Conservation (phyloP, 768 basidiomycete genomes). For the Dentipellis fragilis region DNA sequence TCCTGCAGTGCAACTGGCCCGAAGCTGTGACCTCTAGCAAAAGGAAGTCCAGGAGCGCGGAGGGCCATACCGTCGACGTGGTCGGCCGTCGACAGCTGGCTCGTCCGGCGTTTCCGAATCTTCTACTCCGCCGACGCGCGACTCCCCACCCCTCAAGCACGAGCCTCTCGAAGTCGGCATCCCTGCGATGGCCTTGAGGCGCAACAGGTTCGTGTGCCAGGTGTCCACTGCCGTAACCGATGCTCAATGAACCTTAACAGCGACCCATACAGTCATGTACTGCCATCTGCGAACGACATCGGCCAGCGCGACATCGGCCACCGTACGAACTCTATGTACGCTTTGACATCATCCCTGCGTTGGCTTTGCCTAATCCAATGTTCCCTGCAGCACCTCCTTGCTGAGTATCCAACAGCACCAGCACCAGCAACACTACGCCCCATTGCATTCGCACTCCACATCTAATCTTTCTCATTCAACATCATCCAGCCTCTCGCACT, state of each 20-base stretch:
- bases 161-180: constrained; percentile 28
- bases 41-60: constrained; percentile 36
- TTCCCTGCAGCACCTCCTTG: too few relatives aligned
- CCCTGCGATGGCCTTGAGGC: constrained; percentile 28
- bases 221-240: too few relatives aligned
- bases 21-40: constrained; percentile 65
- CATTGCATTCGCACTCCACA: too few relatives aligned
- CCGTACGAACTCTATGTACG: background rate
- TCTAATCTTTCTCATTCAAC: too few relatives aligned
- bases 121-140: constrained; percentile 63
- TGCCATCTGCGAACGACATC: background rate
- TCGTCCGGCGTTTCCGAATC: constrained; percentile 64
- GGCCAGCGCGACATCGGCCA: background rate
- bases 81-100: constrained; percentile 61
- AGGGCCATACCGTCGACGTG: constrained; percentile 32
- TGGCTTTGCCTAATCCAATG: too few relatives aligned
- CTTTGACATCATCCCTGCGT: background rate
- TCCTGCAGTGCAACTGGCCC: constrained; percentile 69
- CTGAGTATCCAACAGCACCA: too few relatives aligned
- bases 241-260: background rate
- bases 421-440: too few relatives aligned
- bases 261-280: background rate
- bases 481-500: too few relatives aligned
- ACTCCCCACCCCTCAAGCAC: constrained; percentile 51
- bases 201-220: constrained; percentile 26